A percentile compares a stretch with the other conserved stretches of the same genome.
phyloP scores from a whole-genome alignment of 495 filamentous ascomycete species.

The Staphylotrichum longicolle region DNA sequence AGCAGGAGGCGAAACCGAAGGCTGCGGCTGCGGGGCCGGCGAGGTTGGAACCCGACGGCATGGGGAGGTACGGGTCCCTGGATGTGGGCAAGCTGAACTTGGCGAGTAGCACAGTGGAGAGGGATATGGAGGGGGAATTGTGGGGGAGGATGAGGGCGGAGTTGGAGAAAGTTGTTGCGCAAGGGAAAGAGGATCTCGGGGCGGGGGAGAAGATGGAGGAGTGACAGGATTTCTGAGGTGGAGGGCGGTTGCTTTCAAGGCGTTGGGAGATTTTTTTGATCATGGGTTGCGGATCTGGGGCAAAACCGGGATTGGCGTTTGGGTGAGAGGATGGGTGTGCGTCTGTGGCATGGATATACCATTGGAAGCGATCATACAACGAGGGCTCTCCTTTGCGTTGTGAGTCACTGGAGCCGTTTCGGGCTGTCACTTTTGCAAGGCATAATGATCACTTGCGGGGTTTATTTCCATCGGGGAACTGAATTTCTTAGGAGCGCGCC shows the following conservation, averaged over 20 bases:
- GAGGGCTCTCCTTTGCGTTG: no score
- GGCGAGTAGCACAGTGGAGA: conserved; percentile 70
- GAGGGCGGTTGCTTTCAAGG: neutral
- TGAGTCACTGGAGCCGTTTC: no score
- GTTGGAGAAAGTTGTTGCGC: conserved; percentile 24
- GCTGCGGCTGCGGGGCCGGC: neutral
- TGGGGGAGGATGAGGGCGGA: conserved; percentile 58
- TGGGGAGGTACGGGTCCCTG: conserved; percentile 58
- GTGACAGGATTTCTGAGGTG: no score
- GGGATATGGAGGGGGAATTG: conserved; percentile 75
- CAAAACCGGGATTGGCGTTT: neutral
- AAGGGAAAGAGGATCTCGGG: neutral
- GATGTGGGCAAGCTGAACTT: conserved; percentile 87
- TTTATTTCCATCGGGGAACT: no score
- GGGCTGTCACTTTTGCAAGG: no score
- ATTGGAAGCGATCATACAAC: neutral
- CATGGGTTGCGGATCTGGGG: neutral
- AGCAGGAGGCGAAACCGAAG: conserved; percentile 6
- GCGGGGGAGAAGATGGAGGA: conserved; percentile 30
- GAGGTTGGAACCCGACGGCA: conserved; percentile 46
- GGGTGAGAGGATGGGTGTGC: no score
- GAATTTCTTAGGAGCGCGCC: no score
- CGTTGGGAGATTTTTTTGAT: neutral
- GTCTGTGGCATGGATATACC: conserved; percentile 9
- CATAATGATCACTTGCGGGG: no score